Percentiles rank a stretch among this genome's conserved stretches.
Conservation (phyloP, 306 rosid species). For the Ormosia semicastrata region DNA sequence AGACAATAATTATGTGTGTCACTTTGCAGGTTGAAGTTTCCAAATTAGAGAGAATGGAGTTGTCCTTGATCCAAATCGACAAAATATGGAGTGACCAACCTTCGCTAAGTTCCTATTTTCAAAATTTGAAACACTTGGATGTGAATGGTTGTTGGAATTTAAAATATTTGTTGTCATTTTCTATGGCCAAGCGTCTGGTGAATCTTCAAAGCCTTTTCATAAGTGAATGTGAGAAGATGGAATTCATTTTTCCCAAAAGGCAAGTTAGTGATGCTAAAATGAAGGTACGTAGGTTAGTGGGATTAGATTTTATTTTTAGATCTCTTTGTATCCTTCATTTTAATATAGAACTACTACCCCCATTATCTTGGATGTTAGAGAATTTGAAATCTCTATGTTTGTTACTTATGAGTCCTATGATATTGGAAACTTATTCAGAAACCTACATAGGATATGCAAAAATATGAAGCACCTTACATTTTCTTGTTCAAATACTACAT, state of each 20-base stretch:
- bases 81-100: slow-evolving; percentile 26
- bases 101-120: neutral
- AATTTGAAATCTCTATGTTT: neutral
- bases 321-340: neutral
- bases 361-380: too few species aligned
- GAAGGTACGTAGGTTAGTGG: neutral
- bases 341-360: too few species aligned
- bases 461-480: neutral
- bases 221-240: slow-evolving; percentile 28
- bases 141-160: slow-evolving; percentile 20
- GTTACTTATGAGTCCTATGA: too few species aligned
- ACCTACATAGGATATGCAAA: neutral
- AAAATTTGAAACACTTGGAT: slow-evolving; percentile 12
- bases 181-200: slow-evolving; percentile 20
- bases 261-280: neutral
- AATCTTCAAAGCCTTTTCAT: slow-evolving; percentile 39
- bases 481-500: neutral
- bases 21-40: slow-evolving; percentile 1
- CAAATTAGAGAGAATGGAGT: slow-evolving; percentile 19
- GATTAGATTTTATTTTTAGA: neutral
- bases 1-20: neutral
- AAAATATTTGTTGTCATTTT: neutral
- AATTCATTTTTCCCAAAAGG: neutral
- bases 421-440: too few species aligned
- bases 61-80: neutral